Evolutionary conservation across 768 basidiomycete species (phyloP).

Genomic region (Epithele typhae): DNA sequence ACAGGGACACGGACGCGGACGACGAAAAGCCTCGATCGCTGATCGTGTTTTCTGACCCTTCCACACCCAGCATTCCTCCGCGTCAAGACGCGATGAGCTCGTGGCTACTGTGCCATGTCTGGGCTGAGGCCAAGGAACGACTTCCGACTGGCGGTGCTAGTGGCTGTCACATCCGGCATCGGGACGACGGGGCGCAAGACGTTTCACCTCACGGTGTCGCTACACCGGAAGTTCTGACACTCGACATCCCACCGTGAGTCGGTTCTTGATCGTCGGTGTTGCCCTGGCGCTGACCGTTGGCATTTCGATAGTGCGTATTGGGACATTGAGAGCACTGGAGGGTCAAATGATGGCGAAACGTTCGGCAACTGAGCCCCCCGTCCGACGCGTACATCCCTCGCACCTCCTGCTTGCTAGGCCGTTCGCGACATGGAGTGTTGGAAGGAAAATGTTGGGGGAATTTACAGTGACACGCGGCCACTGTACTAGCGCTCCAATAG

Average conservation of each 20-base stretch:
- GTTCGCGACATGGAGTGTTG: too few species aligned
- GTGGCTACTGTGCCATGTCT: slow-evolving; percentile 8
- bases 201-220: neutral
- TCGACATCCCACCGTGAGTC: slow-evolving; percentile 9
- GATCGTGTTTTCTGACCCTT: too few species aligned
- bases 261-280: too few species aligned
- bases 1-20: too few species aligned
- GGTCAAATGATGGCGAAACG: neutral
- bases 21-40: too few species aligned
- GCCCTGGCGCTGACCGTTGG: neutral
- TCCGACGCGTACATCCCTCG: too few species aligned
- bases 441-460: too few species aligned
- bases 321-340: neutral
- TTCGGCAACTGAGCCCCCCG: neutral
- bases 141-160: neutral
- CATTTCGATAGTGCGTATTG: slow-evolving; percentile 1
- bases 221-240: neutral
- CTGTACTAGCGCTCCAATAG: too few species aligned
- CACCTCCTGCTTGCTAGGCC: too few species aligned
- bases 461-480: too few species aligned
- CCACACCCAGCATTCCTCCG: too few species aligned
- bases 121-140: slow-evolving; percentile 11
- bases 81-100: too few species aligned
- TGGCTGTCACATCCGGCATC: slow-evolving; percentile 9
- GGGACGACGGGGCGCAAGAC: neutral